Evolutionary conservation across 805 yeast genomes (phyloP), one percentile per base, ranked within the genome.

Genomic region (Pichia kluyveri): DNA sequence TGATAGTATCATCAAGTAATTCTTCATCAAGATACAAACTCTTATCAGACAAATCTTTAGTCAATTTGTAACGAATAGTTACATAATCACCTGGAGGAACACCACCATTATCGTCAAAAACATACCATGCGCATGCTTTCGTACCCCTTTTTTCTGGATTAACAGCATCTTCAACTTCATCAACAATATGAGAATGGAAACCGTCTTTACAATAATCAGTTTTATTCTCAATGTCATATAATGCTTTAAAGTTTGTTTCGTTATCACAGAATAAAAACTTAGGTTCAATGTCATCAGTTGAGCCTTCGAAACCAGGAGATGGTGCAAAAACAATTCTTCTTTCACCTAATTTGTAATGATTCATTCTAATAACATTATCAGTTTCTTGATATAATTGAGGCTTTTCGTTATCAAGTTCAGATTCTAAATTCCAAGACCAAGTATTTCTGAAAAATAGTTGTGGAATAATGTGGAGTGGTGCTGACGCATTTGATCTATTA

Each of bases 61-160:
- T 62, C 57, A 86, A 74, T 61, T 78, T 83, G 68, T 89, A 86
- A 54, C 96, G 79, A 40, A 90, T 75, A 1, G 95, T 84, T 27
- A 86, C 96, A 59, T 82, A 84, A 58, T 86, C 96, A 17, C 91
- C 89, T 0, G 95, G 78, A 6, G 95, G 93, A 38, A 89, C 82
- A 43, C 86, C 87, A 48, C 84, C 86, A 50, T 78, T 75, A 52
- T 76, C 79, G 57, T 83, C 87, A 65, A 90, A 89, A 18, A 77
- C 72, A 63, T 80, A 89, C 80, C 87, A 83, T 1, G 93, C 96
- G 58, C 86, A 80, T 6, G 88, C 79, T 65, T 89, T 89, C 4
- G 96, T 89, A 49, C 97, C 97, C 23, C 56, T 61, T 5, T 70
- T 60, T 9, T 76, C 75, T 0, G 95, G 95, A 61, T 90, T 90